A percentile compares a stretch with the other conserved stretches of the same genome.
Conservation (phyloP, 441 rosid genomes). For the Brassica balearica region DNA sequence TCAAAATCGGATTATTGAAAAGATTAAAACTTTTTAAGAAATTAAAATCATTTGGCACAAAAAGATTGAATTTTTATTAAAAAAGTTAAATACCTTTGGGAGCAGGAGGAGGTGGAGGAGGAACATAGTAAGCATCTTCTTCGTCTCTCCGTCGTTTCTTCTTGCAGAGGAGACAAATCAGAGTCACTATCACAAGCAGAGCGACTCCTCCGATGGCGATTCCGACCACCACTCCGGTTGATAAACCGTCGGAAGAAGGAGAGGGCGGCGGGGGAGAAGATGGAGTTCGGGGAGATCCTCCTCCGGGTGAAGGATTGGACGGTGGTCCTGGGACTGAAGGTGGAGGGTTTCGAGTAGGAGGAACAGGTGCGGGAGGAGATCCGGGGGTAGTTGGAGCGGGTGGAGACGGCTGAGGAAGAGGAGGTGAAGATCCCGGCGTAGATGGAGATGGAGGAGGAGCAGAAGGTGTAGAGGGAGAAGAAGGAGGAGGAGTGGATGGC, state of each 20-base stretch:
- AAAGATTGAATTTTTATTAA: neutral
- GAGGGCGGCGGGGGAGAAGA: constrained; percentile 46
- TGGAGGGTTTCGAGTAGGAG: constrained; percentile 46
- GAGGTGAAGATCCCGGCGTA: constrained; percentile 32
- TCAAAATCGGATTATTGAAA: constrained; percentile 1
- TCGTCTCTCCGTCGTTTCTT: constrained; percentile 66
- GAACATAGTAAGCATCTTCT: constrained; percentile 59
- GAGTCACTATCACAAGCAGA: constrained; percentile 51
- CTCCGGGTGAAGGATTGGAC: constrained; percentile 40
- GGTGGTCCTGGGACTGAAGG: constrained; percentile 43
- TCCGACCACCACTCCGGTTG: constrained; percentile 75
- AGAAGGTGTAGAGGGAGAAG: constrained; percentile 39
- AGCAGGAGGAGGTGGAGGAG: constrained; percentile 59
- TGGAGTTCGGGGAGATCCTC: constrained; percentile 44
- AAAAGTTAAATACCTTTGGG: constrained; percentile 44
- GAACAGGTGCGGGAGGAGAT: constrained; percentile 35
- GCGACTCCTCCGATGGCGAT: constrained; percentile 78
- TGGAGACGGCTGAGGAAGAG: constrained; percentile 38
- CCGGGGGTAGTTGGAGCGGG: constrained; percentile 40
- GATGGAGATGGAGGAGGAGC: constrained; percentile 45
- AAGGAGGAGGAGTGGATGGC: constrained; percentile 41
- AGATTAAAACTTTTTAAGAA: constrained; percentile 2
- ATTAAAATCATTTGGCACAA: neutral
- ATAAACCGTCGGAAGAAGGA: constrained; percentile 45
- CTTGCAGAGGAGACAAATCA: constrained; percentile 60